Base-by-base conservation (phyloP, 345 rosid genomes). In the Gossypium raimondii region DNA sequence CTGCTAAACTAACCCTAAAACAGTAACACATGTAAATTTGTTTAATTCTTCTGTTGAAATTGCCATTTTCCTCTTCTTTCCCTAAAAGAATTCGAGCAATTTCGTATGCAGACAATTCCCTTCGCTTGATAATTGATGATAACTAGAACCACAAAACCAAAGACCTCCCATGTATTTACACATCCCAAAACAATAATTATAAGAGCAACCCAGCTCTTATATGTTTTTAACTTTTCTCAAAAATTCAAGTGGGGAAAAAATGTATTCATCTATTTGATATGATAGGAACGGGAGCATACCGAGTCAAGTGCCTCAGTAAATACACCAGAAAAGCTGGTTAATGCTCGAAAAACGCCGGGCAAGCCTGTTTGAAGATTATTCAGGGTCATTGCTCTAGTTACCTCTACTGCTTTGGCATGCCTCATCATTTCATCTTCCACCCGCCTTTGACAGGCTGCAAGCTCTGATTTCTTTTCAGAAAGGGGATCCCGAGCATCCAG, bases 401-500 rank as follows among this genome's bases (percentile, higher is more conserved):
- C 97, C 81, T 95, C 97, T 75, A 88, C 91, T 2, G 93, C 94
- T 76, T 85, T 95, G 12, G 92, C 83, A 82, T 95, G 93, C 83
- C 82, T 90, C 81, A 91, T 34, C 94, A 91, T 88, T 79, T 95
- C 98, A 50, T 95, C 98, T 77, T 89, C 93, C 43, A 95, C 92
- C 75, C 91, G 82, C 77, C 94, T 91, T 67, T 93, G 98, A 73
- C 93, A 91, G 27, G 91, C 82, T 12, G 94, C 91, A 7, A 95
- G 97, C 84, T 95, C 98, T 0, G 88, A 67, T 82, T 93, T 95
- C 79, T 93, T 95, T 84, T 95, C 97, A 0, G 90, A 79, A 44
- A 95, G 88, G 13, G 99, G 99, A 72, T 95, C 99, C 13, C 97
- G 88, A 13, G 97, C 91, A 73, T 95, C 99, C 83, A 93, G 76